A percentile compares a stretch with the other conserved stretches of the same genome.
These are phyloP conservation scores for Aspergillus puulaauensis DNA, from an alignment of 2,329 filamentous ascomycete genomes.

Conservation along the genomic window DNA sequence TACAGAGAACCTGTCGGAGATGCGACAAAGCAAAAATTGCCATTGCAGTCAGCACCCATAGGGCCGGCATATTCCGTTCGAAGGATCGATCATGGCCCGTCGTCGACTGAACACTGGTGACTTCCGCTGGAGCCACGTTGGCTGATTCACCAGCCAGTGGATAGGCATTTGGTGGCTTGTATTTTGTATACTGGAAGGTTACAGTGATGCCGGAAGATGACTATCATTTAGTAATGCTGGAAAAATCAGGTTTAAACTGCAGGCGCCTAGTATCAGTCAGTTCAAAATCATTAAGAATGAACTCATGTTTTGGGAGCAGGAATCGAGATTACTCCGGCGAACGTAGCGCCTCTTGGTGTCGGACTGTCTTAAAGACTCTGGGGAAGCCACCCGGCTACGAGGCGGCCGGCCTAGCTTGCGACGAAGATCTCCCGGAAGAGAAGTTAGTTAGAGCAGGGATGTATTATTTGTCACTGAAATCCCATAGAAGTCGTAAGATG, in stretches of 20 bases:
- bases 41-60: constrained; percentile 3
- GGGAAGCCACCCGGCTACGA: not conserved
- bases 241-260: not conserved
- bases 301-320: not conserved
- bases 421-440: constrained; percentile 14
- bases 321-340: not conserved
- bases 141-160: not conserved
- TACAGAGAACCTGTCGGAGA: too few species aligned
- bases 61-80: constrained; percentile 16
- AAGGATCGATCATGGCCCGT: constrained; percentile 11
- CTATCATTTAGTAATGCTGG: not conserved
- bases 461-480: not conserved
- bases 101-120: constrained; percentile 8
- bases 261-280: not conserved
- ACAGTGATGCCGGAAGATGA: not conserved
- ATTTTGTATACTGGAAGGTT: not conserved
- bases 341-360: not conserved
- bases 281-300: not conserved
- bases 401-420: not conserved
- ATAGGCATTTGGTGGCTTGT: not conserved
- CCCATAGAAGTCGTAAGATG: not conserved
- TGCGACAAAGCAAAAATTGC: not conserved
- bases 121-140: not conserved
- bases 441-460: not conserved
- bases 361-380: constrained; percentile 7